phyloP scores from a whole-genome alignment of 805 yeast genomes.

The Torulaspora microellipsoides region DNA sequence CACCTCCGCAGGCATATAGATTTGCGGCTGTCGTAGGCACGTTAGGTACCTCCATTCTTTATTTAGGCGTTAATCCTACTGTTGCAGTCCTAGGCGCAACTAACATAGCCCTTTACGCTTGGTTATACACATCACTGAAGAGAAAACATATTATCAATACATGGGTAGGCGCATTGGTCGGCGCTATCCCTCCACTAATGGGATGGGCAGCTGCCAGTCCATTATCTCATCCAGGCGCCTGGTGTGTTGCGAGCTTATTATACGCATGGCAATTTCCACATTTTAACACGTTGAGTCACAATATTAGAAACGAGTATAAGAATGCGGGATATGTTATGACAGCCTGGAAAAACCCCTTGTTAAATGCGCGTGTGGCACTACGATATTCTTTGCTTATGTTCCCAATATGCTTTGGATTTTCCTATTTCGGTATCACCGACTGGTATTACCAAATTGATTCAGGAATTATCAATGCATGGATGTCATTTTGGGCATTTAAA shows the following conservation, averaged over 20 bases:
- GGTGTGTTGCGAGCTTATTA: constrained; percentile 85
- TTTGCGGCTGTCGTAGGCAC: constrained; percentile 77
- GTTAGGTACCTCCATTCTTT: constrained; percentile 63
- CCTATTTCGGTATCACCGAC: constrained; percentile 79
- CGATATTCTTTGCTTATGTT: constrained; percentile 90
- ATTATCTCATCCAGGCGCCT: constrained; percentile 81
- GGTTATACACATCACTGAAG: constrained; percentile 88
- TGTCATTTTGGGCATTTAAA: constrained; percentile 68
- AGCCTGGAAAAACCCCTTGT: constrained; percentile 83
- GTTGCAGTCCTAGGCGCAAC: constrained; percentile 78
- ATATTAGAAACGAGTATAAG: constrained; percentile 80
- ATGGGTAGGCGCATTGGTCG: constrained; percentile 99
- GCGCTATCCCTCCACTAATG: constrained; percentile 98
- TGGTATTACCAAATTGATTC: constrained; percentile 78
- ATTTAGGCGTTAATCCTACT: constrained; percentile 76
- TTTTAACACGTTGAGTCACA: constrained; percentile 87
- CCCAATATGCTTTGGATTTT: constrained; percentile 81
- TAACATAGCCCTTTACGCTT: constrained; percentile 79
- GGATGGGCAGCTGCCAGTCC: constrained; percentile 96
- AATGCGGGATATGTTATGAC: constrained; percentile 98
- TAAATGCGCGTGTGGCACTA: constrained; percentile 90
- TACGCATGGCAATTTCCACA: constrained; percentile 99
- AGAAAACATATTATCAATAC: constrained; percentile 82
- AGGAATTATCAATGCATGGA: constrained; percentile 78
- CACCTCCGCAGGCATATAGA: constrained; percentile 68